Evolutionary conservation across 2,329 filamentous ascomycete genomes (phyloP).

Genomic region (Nothophaeocryptopus gaeumannii): DNA sequence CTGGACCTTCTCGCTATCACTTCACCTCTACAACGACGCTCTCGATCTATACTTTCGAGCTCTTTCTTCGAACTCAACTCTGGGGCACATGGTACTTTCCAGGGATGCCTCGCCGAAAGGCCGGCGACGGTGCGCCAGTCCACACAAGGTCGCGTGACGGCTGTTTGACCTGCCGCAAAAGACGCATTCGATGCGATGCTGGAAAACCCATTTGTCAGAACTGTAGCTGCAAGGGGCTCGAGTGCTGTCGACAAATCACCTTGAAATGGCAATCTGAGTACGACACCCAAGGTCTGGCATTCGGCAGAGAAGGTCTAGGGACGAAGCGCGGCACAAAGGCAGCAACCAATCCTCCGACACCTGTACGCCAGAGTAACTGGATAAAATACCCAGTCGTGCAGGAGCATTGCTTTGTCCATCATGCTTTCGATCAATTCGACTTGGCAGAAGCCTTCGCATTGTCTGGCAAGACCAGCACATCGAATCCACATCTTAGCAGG

Average conservation of each 20-base stretch:
- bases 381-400: not conserved
- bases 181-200: constrained; percentile 1
- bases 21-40: not conserved
- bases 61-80: not conserved
- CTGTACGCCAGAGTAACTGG: not conserved
- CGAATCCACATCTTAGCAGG: not conserved
- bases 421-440: not conserved
- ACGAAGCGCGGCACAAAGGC: not conserved
- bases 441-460: not conserved
- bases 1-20: constrained; percentile 5
- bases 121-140: not conserved
- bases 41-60: no score
- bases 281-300: not conserved
- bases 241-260: not conserved
- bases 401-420: not conserved
- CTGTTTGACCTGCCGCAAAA: constrained; percentile 1
- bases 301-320: not conserved
- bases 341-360: not conserved
- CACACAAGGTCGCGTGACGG: constrained; percentile 1
- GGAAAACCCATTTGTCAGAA: not conserved
- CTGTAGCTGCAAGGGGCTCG: not conserved
- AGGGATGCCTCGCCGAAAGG: constrained; percentile 5
- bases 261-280: constrained; percentile 5
- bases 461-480: not conserved
- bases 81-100: not conserved